A percentile compares a stretch with the other conserved stretches of the same genome.
Conservation (phyloP, 805 yeast genomes). For the Candida lessepsii region DNA sequence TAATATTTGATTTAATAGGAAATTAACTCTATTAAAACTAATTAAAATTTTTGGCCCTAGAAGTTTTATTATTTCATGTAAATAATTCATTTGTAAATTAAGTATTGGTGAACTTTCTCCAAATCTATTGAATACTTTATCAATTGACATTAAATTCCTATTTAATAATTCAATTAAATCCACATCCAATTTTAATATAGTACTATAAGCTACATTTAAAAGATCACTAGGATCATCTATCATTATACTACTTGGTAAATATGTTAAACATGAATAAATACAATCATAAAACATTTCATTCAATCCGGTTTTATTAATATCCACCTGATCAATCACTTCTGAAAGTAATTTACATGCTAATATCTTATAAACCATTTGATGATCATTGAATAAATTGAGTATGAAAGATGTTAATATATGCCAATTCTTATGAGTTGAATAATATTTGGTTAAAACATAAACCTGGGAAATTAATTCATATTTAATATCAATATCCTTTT, state of each 20-base stretch:
- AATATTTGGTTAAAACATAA: slow-evolving; percentile 18
- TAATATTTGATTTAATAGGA: slow-evolving; percentile 29
- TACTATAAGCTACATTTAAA: slow-evolving; percentile 24
- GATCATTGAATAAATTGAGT: slow-evolving; percentile 35
- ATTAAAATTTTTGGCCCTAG: slow-evolving; percentile 7
- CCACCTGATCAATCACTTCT: not conserved
- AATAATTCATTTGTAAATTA: slow-evolving; percentile 4
- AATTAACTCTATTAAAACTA: slow-evolving; percentile 23
- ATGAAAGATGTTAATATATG: slow-evolving; percentile 31
- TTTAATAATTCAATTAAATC: slow-evolving; percentile 25
- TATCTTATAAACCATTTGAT: slow-evolving; percentile 26
- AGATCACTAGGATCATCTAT: slow-evolving; percentile 20
- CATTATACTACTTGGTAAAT: slow-evolving; percentile 25
- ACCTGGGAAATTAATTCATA: slow-evolving; percentile 25
- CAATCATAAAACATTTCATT: slow-evolving; percentile 25
- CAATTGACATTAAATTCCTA: slow-evolving; percentile 17
- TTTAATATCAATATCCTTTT: not conserved
- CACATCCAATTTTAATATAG: slow-evolving; percentile 10
- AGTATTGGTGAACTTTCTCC: slow-evolving; percentile 6
- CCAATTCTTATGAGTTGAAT: slow-evolving; percentile 20
- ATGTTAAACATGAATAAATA: slow-evolving; percentile 23
- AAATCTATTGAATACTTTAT: slow-evolving; percentile 14
- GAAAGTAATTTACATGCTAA: slow-evolving; percentile 19
- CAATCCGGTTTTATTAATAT: slow-evolving; percentile 23
- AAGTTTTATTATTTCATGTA: slow-evolving; percentile 1